Evolutionary conservation across 2,329 filamentous ascomycete species (phyloP), one percentile per base, ranked within the genome.

Genomic region (Clonostachys rosea): DNA sequence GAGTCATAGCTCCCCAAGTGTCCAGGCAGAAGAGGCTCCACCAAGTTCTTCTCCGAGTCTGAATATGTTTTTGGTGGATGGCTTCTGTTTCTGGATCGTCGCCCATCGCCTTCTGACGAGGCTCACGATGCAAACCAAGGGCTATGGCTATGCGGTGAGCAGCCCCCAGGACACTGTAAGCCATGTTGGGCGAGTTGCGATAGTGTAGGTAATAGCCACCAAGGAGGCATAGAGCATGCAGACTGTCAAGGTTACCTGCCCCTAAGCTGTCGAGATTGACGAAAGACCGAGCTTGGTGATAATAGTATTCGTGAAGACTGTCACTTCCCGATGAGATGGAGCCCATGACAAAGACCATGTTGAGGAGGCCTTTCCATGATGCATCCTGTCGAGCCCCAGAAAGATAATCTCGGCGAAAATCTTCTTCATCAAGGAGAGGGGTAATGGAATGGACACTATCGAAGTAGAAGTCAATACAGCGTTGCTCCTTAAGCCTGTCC

Each of bases 161-260:
- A 4, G 84, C 85, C 16, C 86, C 86, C 57, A 87, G 78, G 10
- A 90, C 73, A 20, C 84, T 81, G 59, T 88, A 87, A 14, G 86
- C 87, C 71, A 89, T 85, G 58, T 89, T 89, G 2, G 86, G 86
- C 17, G 85, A 76, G 65, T 89, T 89, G 56, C 87, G 81, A 58
- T 90, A 90, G 63, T 90, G 87, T 47, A 89, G 78, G 60, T 91
- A 91, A 66, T 83, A 87, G 30, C 87, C 87, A 39, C 85, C 85
- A 56, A 89, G 81, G 24, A 91, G 73, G 4, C 81, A 81, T 14
- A 90, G 65, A 2, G 86, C 83, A 59, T 91, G 86, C 4, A 90
- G 74, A 0, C 81, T 86, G 61, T 90, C 86, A n/a, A 90, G 82
- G 41, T 84, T 83, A 55, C 82, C 79, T 1, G 59, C 58, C 3